Conservation (phyloP, 257 asterid species). For the Gynochthodes officinalis region DNA sequence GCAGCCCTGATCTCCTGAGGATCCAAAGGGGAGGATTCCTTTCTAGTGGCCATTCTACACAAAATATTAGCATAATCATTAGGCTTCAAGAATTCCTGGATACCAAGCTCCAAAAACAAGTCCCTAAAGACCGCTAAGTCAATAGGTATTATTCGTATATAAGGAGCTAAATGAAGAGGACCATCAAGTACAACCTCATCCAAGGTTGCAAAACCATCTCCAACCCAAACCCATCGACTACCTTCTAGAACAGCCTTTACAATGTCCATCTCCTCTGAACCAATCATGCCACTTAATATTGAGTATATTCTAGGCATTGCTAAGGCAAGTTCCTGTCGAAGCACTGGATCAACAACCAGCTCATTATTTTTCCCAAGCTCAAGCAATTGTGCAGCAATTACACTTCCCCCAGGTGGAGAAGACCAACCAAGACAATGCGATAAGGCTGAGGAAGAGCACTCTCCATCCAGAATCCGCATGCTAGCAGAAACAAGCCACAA, state of each 20-base stretch:
- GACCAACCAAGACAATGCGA: conserved; percentile 90
- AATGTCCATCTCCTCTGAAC: conserved; percentile 87
- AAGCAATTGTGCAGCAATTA: conserved; percentile 93
- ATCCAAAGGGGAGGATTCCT: conserved; percentile 68
- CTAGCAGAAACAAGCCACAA: conserved; percentile 98
- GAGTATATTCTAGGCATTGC: conserved; percentile 95
- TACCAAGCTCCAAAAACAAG: conserved; percentile 81
- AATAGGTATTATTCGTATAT: conserved; percentile 83
- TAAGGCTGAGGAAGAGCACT: conserved; percentile 83
- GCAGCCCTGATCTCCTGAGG: conserved; percentile 81
- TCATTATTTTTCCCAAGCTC: conserved; percentile 97
- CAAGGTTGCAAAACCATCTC: conserved; percentile 90
- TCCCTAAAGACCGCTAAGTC: conserved; percentile 91
- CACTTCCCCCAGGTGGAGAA: conserved; percentile 88
- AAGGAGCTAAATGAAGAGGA: conserved; percentile 94
- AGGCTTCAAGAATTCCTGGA: conserved; percentile 65
- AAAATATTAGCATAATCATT: conserved; percentile 82
- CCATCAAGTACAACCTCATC: conserved; percentile 94
- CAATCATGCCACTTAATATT: conserved; percentile 58
- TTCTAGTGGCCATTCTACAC: conserved; percentile 64
- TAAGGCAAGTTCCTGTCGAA: conserved; percentile 79
- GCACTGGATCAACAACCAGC: conserved; percentile 63
- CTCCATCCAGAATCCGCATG: conserved; percentile 93
- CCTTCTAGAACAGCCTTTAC: conserved; percentile 94
- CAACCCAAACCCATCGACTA: conserved; percentile 96